Conservation (phyloP, 768 basidiomycete species). For the Leucosporidium yakuticum region DNA sequence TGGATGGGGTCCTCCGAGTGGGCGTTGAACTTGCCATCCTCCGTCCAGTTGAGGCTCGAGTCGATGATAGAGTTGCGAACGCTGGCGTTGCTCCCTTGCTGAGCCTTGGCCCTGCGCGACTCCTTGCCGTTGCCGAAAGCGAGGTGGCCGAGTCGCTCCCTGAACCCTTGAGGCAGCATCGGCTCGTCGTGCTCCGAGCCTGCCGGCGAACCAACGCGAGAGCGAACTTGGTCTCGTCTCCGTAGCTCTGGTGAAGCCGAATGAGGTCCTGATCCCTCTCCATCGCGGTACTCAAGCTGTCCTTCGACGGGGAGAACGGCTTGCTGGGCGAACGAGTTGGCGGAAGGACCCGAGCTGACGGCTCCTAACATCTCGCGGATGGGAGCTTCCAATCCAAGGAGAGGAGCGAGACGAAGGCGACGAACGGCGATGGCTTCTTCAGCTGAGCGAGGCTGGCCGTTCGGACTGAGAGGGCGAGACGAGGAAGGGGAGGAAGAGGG, state of each 20-base stretch:
- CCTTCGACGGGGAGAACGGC: neutral
- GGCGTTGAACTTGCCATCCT: slow-evolving; percentile 1
- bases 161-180: neutral
- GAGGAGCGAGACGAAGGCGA: slow-evolving; percentile 1
- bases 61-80: too few relatives aligned
- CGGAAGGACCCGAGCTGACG: neutral
- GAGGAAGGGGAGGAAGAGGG: neutral
- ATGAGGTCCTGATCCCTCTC: neutral
- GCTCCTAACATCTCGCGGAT: neutral
- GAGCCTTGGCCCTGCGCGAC: slow-evolving; percentile 1
- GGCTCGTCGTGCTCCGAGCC: neutral
- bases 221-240: neutral
- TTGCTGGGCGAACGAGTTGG: neutral
- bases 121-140: slow-evolving; percentile 9
- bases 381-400: slow-evolving; percentile 1
- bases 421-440: neutral
- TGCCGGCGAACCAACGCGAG: neutral
- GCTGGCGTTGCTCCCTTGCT: neutral
- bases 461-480: neutral
- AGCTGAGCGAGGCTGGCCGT: neutral
- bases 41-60: neutral
- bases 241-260: neutral
- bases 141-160: neutral
- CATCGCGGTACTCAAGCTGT: neutral
- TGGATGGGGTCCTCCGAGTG: slow-evolving; percentile 5